phyloP scores from a whole-genome alignment of 2,329 filamentous ascomycete genomes.

The Thelonectria discophora region DNA sequence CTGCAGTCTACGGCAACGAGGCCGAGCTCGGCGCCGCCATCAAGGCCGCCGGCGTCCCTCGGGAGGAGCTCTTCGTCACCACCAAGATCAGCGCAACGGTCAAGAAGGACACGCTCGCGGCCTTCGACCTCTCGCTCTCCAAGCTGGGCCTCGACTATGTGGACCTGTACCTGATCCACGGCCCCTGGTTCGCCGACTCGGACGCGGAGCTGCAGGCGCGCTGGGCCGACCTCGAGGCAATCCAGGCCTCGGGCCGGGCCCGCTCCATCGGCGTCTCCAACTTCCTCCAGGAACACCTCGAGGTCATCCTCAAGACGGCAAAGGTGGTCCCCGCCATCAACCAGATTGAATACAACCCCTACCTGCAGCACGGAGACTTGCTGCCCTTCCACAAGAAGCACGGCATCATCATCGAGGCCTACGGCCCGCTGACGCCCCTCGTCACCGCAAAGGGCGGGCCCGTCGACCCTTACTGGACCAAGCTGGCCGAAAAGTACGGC shows the following conservation, averaged over 20 bases:
- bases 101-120: conserved; percentile 55
- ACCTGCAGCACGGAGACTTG: conserved; percentile 71
- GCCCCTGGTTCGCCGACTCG: conserved; percentile 61
- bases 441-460: conserved; percentile 60
- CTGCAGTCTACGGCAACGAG: conserved; percentile 70
- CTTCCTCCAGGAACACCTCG: conserved; percentile 67
- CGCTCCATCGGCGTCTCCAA: conserved; percentile 82
- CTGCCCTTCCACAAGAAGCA: conserved; percentile 66
- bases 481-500: conserved; percentile 65
- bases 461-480: conserved; percentile 59
- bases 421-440: conserved; percentile 63
- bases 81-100: conserved; percentile 62
- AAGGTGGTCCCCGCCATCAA: conserved; percentile 74
- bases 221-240: conserved; percentile 70
- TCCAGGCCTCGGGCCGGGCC: conserved; percentile 72
- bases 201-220: conserved; percentile 63
- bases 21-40: conserved; percentile 76
- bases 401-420: conserved; percentile 65
- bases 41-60: conserved; percentile 69
- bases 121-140: conserved; percentile 67
- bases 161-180: conserved; percentile 74
- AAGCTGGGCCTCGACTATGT: conserved; percentile 76
- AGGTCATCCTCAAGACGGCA: conserved; percentile 65
- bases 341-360: conserved; percentile 85
- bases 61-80: conserved; percentile 74